phyloP scores from a whole-genome alignment of 2,329 filamentous ascomycete species.

The Aureobasidium zeae region DNA sequence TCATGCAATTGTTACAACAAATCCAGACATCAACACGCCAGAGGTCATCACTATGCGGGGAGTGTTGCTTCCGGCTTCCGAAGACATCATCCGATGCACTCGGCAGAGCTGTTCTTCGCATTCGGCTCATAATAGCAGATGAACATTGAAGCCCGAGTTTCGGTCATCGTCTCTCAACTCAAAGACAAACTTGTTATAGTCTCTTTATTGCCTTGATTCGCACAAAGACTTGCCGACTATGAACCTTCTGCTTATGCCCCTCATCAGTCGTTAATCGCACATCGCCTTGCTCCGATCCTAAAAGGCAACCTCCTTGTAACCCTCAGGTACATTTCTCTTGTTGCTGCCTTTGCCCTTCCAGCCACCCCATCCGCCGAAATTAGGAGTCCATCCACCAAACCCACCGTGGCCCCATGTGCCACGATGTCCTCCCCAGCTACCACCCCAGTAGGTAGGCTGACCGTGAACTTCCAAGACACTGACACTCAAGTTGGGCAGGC shows the following conservation, averaged over 20 bases:
- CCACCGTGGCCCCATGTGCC: slow-evolving; percentile 3
- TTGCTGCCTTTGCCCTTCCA: slow-evolving; percentile 6
- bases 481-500: slow-evolving; percentile 46
- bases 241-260: background rate
- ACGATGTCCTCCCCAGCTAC: background rate
- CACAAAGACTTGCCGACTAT: too few relatives aligned
- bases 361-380: background rate
- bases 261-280: background rate
- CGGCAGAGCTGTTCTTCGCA: background rate
- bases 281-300: background rate
- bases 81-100: slow-evolving; percentile 1
- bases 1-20: too few relatives aligned
- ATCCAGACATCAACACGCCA: too few relatives aligned
- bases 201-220: too few relatives aligned
- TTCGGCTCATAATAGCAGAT: slow-evolving; percentile 1
- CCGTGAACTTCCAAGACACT: slow-evolving; percentile 42
- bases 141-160: slow-evolving; percentile 4
- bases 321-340: slow-evolving; percentile 1
- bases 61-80: too few relatives aligned
- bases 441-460: slow-evolving; percentile 9
- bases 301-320: slow-evolving; percentile 15
- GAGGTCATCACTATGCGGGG: too few relatives aligned
- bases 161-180: too few relatives aligned
- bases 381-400: slow-evolving; percentile 3
- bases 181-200: too few relatives aligned